Conservation (phyloP, 2,329 filamentous ascomycete species). For the Apiospora pterosperma region DNA sequence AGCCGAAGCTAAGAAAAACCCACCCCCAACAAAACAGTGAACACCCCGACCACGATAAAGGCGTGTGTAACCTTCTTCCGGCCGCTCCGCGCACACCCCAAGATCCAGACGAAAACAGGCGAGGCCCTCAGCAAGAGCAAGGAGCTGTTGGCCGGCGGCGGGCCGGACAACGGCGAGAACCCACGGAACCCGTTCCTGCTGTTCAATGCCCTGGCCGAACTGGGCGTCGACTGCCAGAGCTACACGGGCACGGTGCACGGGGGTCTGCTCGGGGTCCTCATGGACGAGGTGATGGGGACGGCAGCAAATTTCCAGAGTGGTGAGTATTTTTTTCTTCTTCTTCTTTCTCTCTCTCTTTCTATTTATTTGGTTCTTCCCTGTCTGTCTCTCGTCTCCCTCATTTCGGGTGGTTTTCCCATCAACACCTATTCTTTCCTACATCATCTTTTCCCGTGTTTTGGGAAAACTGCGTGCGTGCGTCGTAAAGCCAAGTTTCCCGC, state of each 20-base stretch:
- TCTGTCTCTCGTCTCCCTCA: not conserved
- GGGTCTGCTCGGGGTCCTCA: constrained; percentile 22
- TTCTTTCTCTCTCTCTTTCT: not conserved
- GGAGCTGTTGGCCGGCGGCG: constrained; percentile 15
- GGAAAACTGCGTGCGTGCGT: no score
- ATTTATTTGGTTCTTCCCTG: not conserved
- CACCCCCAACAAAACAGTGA: constrained; percentile 9
- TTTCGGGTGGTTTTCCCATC: no score
- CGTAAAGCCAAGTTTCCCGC: no score
- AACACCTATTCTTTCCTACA: no score
- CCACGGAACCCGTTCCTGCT: constrained; percentile 23
- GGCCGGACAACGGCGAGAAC: constrained; percentile 15
- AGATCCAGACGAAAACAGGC: constrained; percentile 2
- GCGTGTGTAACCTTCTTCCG: constrained; percentile 22
- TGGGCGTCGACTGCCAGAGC: constrained; percentile 20
- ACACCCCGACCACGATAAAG: constrained; percentile 19
- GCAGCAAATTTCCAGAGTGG: constrained; percentile 21
- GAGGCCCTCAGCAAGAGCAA: constrained; percentile 3
- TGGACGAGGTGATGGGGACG: constrained; percentile 30
- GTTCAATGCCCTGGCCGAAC: constrained; percentile 20
- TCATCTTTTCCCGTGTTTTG: no score
- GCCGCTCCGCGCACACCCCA: not conserved
- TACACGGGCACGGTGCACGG: constrained; percentile 25
- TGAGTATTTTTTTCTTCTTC: constrained; percentile 12
- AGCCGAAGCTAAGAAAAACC: not conserved